These are phyloP conservation scores for Xylariaceae sp. DNA, from an alignment of 2,329 filamentous ascomycete genomes.

Conservation along the genomic window DNA sequence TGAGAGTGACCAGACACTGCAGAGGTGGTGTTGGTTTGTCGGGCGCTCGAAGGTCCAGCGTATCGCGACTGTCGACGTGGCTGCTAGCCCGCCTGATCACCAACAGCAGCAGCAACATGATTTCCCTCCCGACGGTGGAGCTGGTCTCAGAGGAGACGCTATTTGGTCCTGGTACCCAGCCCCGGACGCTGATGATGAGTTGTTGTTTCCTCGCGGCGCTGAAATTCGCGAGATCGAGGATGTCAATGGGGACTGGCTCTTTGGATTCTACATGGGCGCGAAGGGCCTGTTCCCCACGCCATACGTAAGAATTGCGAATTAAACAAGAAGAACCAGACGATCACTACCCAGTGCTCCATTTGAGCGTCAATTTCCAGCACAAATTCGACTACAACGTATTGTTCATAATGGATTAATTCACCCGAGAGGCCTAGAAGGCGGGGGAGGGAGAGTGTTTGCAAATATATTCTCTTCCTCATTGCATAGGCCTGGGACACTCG, in stretches of 20 bases:
- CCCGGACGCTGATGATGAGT: conserved; percentile 70
- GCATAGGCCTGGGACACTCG: no score
- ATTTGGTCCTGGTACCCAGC: conserved; percentile 81
- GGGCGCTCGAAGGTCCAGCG: conserved; percentile 49
- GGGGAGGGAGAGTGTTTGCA: no score
- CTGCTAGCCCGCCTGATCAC: conserved; percentile 47
- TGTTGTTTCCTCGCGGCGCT: conserved; percentile 82
- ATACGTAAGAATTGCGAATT: conserved; percentile 65
- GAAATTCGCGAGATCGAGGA: conserved; percentile 84
- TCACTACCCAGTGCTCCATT: no score
- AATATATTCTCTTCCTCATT: no score
- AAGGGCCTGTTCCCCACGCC: conserved; percentile 81
- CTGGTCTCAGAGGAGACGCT: conserved; percentile 68
- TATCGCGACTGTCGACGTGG: conserved; percentile 59
- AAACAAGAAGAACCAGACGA: not conserved
- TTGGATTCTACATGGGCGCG: conserved; percentile 81
- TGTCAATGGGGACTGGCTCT: conserved; percentile 90
- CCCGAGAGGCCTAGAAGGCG: no score
- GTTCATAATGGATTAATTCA: no score
- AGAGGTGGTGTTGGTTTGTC: conserved; percentile 59
- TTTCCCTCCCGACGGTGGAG: conserved; percentile 79
- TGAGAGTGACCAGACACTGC: conserved; percentile 46
- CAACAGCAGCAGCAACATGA: conserved; percentile 16
- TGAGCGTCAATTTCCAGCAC: no score
- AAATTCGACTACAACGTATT: no score